Base-by-base conservation (phyloP, 2,329 filamentous ascomycete genomes). In the Echinosphaeria canescens region DNA sequence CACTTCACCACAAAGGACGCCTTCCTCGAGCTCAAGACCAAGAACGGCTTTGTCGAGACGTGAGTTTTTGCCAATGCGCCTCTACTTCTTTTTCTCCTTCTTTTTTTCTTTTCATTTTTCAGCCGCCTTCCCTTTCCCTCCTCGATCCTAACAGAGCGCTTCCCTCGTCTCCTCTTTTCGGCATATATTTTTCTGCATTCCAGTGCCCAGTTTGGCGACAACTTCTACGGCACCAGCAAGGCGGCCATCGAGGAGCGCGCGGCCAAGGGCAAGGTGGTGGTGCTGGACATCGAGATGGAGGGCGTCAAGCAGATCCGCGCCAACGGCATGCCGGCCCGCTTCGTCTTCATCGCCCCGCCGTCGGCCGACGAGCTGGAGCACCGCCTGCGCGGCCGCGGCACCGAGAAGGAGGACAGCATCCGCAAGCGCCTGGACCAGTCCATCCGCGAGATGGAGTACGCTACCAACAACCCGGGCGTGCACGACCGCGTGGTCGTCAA, bases 201-300 rank as follows among this genome's bases (percentile, higher is more conserved):
- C 30, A 52, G 76, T 54, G 84, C 84, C 29, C 56, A 75, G 46
- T 93, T 92, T 47, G 72, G 81, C 22, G 72, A 69, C 29, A 92
- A 93, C 52, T 56, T 68, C 42, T 93, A 93, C 51, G 84, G 84
- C 30, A 92, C 82, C 5, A 79, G 69, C 44, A 71, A 80, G 42
- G 59, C 62, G 48, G 80, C 80, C 15, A 80, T 92, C 34, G 63
- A 73, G 47, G 68, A 79, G 41, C 71, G 84, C 46, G 63, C 63
- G 3, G 62, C 66, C 32, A 67, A 72, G 51, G 74, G 71, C 12
- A 62, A 61, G 41, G 67, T 82, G 23, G 85, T 84, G 33, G 70
- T 93, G 25, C 55, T 93, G 37, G 85, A 95, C 47, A 95, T 93
- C 44, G 85, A 93, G 60, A 92, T 93, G 80, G 82, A 92, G 66